Conservation (phyloP, 345 rosid species). For the Eucalyptus viminalis region DNA sequence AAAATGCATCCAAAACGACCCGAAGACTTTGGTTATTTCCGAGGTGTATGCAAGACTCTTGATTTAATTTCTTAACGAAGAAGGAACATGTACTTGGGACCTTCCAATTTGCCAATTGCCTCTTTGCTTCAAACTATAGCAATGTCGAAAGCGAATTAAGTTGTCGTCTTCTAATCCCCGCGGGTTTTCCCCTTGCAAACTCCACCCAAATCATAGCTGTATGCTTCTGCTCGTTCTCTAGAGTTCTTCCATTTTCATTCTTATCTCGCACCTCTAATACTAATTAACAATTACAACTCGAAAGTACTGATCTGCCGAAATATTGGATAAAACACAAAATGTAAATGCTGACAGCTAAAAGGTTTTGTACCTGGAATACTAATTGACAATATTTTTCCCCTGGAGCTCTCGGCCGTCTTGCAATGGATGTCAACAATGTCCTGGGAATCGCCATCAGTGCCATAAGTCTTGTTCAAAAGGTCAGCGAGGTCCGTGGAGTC, state of each 20-base stretch:
- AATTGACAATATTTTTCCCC: neutral
- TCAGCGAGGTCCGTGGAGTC: neutral
- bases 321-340: too few relatives aligned
- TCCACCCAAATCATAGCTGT: neutral
- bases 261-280: neutral
- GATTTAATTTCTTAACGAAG: neutral
- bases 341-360: too few relatives aligned
- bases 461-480: neutral
- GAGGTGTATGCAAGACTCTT: neutral
- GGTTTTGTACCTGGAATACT: neutral
- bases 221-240: neutral
- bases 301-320: neutral
- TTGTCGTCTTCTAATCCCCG: neutral
- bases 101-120: neutral
- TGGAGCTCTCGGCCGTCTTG: neutral
- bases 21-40: neutral
- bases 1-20: neutral
- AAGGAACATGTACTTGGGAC: neutral
- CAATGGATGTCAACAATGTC: neutral
- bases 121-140: neutral
- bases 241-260: neutral
- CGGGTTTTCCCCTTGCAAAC: neutral
- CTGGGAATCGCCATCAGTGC: neutral
- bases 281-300: neutral
- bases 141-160: neutral